A percentile compares a stretch with the other conserved stretches of the same genome.
Conservation (phyloP, 1,284 basidiomycete genomes). For the Malassezia equina region DNA sequence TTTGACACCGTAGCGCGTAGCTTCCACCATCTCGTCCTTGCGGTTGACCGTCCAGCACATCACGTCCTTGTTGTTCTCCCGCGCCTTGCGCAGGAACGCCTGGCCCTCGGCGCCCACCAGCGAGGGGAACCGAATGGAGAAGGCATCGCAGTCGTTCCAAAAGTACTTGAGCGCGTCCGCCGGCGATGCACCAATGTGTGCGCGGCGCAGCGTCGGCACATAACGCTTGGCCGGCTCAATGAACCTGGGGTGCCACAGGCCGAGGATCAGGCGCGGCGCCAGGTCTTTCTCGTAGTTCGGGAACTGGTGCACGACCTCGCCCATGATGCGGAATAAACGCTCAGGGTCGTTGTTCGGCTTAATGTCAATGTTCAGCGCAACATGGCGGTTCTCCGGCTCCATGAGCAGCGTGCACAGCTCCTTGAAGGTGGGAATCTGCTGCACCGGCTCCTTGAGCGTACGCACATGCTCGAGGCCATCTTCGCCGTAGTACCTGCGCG, state of each 20-base stretch:
- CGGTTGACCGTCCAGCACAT: constrained; percentile 95
- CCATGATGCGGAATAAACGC: constrained; percentile 74
- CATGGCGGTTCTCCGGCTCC: constrained; percentile 38
- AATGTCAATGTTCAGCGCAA: constrained; percentile 60
- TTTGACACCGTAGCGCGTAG: constrained; percentile 77
- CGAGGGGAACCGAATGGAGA: constrained; percentile 70
- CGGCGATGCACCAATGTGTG: constrained; percentile 66
- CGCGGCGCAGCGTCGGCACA: constrained; percentile 72
- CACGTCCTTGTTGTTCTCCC: constrained; percentile 67
- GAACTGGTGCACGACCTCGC: constrained; percentile 61
- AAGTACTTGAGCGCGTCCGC: constrained; percentile 70
- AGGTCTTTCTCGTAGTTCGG: constrained; percentile 67
- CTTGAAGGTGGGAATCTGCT: constrained; percentile 46
- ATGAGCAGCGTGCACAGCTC: constrained; percentile 42
- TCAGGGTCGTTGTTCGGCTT: constrained; percentile 86
- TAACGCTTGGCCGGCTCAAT: constrained; percentile 63
- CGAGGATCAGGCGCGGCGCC: constrained; percentile 81
- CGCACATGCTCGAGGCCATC: constrained; percentile 68
- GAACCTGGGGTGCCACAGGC: constrained; percentile 72
- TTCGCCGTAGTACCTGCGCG: constrained; percentile 52
- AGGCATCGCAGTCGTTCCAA: constrained; percentile 77
- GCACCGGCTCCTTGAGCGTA: constrained; percentile 66
- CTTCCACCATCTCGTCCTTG: constrained; percentile 86
- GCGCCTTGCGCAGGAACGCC: constrained; percentile 69
- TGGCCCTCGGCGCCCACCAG: constrained; percentile 62